These are phyloP conservation scores for Aspergillus udagawae DNA, from an alignment of 2,329 filamentous ascomycete genomes.

Conservation along the genomic window DNA sequence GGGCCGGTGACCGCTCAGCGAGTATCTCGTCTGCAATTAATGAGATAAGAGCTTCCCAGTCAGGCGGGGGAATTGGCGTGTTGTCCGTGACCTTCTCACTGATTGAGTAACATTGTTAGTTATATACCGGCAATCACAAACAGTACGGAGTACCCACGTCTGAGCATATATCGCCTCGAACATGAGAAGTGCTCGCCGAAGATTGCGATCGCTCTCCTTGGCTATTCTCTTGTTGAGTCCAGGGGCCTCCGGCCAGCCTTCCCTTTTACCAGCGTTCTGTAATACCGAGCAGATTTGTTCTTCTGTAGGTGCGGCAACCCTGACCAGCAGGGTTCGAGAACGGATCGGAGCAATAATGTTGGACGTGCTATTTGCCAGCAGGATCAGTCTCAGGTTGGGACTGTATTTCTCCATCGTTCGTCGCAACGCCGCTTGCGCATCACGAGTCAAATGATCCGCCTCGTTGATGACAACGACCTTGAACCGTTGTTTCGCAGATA, in stretches of 20 bases:
- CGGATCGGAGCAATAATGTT: constrained; percentile 99
- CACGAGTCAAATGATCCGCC: constrained; percentile 86
- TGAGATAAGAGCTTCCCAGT: constrained; percentile 90
- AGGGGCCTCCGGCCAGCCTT: constrained; percentile 74
- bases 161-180: constrained; percentile 96
- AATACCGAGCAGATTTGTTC: constrained; percentile 79
- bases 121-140: not conserved
- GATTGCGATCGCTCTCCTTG: constrained; percentile 82
- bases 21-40: constrained; percentile 92
- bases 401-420: constrained; percentile 99
- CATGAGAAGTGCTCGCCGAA: constrained; percentile 89
- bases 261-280: constrained; percentile 65
- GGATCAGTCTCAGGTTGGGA: constrained; percentile 84
- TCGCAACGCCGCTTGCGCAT: constrained; percentile 91
- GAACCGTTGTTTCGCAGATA: constrained; percentile 84
- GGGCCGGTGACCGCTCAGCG: constrained; percentile 83
- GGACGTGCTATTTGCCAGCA: constrained; percentile 91
- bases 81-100: constrained; percentile 87
- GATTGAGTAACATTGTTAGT: constrained; percentile 6
- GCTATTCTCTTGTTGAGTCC: constrained; percentile 81
- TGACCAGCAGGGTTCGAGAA: constrained; percentile 82
- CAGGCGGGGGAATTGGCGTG: constrained; percentile 87
- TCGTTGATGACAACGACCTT: constrained; percentile 99
- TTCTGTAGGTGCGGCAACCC: constrained; percentile 84
- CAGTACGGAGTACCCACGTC: constrained; percentile 61